Evolutionary conservation across 805 yeast species (phyloP).

Genomic region (Torulaspora microellipsoides): DNA sequence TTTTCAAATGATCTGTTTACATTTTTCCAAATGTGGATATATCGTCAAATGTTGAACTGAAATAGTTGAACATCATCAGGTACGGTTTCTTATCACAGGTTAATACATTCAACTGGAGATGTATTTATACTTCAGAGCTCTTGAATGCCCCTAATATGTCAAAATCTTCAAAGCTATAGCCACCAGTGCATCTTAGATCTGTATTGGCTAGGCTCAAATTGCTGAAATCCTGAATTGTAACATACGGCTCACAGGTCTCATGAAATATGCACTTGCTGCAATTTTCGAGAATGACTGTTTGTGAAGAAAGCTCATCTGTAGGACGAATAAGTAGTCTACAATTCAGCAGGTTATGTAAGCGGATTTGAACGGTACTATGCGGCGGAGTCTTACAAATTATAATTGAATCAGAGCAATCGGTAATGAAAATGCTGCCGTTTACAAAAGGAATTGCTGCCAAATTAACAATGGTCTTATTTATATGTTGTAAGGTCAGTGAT

Average conservation of each 20-base stretch:
- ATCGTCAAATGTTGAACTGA: too few relatives aligned
- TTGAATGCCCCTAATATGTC: background rate
- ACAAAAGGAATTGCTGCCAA: constrained; percentile 17
- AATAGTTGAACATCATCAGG: too few relatives aligned
- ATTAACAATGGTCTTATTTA: constrained; percentile 13
- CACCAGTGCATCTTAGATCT: background rate
- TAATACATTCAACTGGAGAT: background rate
- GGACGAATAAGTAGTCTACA: constrained; percentile 22
- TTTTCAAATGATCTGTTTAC: too few relatives aligned
- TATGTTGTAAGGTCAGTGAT: constrained; percentile 18
- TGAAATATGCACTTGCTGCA: constrained; percentile 23
- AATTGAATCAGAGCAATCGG: constrained; percentile 16
- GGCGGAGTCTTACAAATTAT: constrained; percentile 13
- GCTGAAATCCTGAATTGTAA: constrained; percentile 26
- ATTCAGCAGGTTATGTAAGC: constrained; percentile 21
- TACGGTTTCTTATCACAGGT: too few relatives aligned
- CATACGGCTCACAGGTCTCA: constrained; percentile 7
- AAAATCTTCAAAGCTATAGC: constrained; percentile 8
- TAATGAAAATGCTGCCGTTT: constrained; percentile 26
- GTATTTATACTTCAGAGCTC: background rate
- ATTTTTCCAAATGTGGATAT: too few relatives aligned
- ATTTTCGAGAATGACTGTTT: constrained; percentile 27
- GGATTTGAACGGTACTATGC: constrained; percentile 21
- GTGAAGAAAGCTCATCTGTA: constrained; percentile 6
- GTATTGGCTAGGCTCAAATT: constrained; percentile 6